Percentiles rank a stretch among this genome's conserved stretches.
Conservation (phyloP, 202 grass and related monocot genomes). For the Panicum hallii region DNA sequence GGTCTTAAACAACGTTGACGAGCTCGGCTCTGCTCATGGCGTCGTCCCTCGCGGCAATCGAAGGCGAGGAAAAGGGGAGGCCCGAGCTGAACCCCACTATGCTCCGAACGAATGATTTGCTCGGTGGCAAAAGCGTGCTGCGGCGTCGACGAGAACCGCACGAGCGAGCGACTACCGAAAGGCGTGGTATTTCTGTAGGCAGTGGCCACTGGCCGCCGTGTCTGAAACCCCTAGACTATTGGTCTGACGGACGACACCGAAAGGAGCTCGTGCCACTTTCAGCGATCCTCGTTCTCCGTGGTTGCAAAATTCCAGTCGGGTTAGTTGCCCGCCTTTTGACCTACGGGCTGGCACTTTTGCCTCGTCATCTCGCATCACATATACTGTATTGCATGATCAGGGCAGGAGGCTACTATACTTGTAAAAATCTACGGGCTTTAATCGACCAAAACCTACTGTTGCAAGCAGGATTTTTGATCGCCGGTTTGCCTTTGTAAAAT, state of each 20-base stretch:
- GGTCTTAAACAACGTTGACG: neutral
- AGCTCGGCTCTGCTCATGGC: neutral
- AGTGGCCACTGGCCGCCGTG: neutral
- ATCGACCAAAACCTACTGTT: neutral
- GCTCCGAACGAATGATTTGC: neutral
- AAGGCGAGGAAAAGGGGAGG: neutral
- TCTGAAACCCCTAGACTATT: neutral
- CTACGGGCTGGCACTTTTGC: neutral
- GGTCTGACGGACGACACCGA: neutral
- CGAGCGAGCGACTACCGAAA: constrained; percentile 17
- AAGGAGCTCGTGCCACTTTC: neutral
- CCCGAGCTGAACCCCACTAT: neutral
- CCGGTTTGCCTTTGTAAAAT: neutral
- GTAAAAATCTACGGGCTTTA: neutral
- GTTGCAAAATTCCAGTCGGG: neutral
- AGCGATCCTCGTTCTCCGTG: neutral
- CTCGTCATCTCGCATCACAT: neutral
- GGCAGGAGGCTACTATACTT: neutral
- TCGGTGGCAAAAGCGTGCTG: neutral
- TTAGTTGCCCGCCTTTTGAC: neutral
- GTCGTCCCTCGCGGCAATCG: neutral
- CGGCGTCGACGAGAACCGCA: constrained; percentile 16
- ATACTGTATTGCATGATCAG: neutral
- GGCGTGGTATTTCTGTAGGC: neutral
- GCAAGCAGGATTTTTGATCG: neutral